Evolutionary conservation across 225 moss, liverwort and hornwort species (phyloP).

Genomic region (Physcomitrellopsis africana): DNA sequence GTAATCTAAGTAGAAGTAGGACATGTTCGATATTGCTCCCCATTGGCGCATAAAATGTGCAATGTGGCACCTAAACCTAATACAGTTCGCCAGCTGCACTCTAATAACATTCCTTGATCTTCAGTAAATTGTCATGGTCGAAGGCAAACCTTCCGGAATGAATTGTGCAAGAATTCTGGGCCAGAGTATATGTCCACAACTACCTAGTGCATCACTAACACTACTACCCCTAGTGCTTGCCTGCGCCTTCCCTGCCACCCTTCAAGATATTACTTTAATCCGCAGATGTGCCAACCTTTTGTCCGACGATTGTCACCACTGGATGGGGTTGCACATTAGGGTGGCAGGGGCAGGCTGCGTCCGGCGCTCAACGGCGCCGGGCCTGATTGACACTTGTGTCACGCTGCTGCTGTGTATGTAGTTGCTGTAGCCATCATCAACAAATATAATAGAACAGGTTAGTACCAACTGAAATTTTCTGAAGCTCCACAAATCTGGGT

Average conservation of each 20-base stretch:
- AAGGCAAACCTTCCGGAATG: constrained; percentile 9
- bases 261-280: constrained; percentile 35
- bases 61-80: constrained; percentile 6
- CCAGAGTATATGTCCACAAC: constrained; percentile 18
- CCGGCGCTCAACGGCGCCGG: constrained; percentile 93
- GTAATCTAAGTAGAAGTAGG: constrained; percentile 30
- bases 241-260: constrained; percentile 82
- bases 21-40: constrained; percentile 21
- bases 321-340: constrained; percentile 49
- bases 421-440: constrained; percentile 47
- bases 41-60: background rate
- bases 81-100: constrained; percentile 15
- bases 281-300: constrained; percentile 47
- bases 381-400: constrained; percentile 89
- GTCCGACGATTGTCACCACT: constrained; percentile 30
- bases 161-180: background rate
- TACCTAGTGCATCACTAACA: constrained; percentile 32
- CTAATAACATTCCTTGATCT: background rate
- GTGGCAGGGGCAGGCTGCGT: constrained; percentile 94
- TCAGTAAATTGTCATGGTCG: background rate
- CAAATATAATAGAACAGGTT: constrained; percentile 22
- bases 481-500: background rate
- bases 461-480: constrained; percentile 8
- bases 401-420: constrained; percentile 88
- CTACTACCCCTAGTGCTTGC: constrained; percentile 64